phyloP scores from a whole-genome alignment of 2,329 filamentous ascomycete genomes.

The Trichoderma simmonsii region DNA sequence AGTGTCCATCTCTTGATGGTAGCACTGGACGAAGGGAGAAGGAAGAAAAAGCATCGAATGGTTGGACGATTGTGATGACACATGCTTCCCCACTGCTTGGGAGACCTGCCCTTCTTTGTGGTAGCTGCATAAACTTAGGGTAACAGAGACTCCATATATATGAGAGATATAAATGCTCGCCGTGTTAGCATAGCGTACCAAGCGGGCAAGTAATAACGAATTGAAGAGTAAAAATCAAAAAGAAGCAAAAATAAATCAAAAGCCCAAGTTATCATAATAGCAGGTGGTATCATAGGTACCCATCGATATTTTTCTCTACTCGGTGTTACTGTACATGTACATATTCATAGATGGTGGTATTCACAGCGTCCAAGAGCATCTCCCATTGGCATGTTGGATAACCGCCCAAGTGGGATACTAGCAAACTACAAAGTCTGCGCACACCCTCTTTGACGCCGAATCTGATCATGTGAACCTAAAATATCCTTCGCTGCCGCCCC shows the following conservation, averaged over 20 bases:
- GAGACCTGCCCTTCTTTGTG: neutral
- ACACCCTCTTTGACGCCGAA: neutral
- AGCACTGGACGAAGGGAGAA: neutral
- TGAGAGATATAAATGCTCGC: conserved; percentile 13
- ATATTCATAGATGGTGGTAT: neutral
- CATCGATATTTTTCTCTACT: no score
- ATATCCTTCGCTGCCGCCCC: neutral
- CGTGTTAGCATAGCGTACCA: neutral
- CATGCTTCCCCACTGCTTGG: conserved; percentile 6
- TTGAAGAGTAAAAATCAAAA: neutral
- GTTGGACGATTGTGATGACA: conserved; percentile 4
- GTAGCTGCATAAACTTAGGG: conserved; percentile 12
- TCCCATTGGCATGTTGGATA: neutral
- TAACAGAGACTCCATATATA: neutral
- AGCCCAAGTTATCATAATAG: neutral
- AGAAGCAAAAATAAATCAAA: neutral
- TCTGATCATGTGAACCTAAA: conserved; percentile 3
- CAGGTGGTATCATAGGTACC: neutral
- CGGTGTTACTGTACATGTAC: neutral
- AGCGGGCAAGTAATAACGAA: neutral
- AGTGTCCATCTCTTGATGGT: neutral
- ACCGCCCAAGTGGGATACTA: neutral
- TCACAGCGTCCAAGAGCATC: neutral
- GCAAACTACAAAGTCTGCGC: neutral
- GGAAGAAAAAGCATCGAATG: neutral